A percentile compares a stretch with the other conserved stretches of the same genome.
These are phyloP conservation scores for Colletotrichum chrysophilum DNA, from an alignment of 2,329 filamentous ascomycete species.

Conservation along the genomic window DNA sequence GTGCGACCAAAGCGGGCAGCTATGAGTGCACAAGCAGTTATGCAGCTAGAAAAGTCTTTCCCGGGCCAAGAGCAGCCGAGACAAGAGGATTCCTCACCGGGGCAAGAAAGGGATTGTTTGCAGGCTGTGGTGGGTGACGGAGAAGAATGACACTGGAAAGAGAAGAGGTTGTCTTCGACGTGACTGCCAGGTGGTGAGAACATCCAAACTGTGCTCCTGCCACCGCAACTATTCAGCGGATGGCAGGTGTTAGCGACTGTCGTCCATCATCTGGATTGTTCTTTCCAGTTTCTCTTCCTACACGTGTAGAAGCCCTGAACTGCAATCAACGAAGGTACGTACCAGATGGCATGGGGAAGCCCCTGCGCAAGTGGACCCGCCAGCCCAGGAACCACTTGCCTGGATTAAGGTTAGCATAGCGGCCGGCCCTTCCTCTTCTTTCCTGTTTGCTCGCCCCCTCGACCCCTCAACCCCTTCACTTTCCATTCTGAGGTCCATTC, in stretches of 20 bases:
- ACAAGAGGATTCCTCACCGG: neutral
- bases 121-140: neutral
- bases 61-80: neutral
- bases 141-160: neutral
- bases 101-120: constrained; percentile 20
- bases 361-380: constrained; percentile 3
- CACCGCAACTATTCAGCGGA: neutral
- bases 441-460: neutral
- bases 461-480: neutral
- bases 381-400: constrained; percentile 1
- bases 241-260: neutral
- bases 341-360: neutral
- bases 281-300: neutral
- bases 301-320: neutral
- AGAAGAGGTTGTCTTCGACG: neutral
- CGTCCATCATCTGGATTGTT: neutral
- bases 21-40: neutral
- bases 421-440: neutral
- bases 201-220: neutral
- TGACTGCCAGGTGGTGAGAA: neutral
- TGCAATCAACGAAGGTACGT: neutral
- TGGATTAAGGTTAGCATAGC: constrained; percentile 8
- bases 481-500: neutral
- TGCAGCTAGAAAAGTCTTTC: constrained; percentile 4
- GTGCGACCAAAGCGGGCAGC: neutral